These are phyloP conservation scores for Stenocarpella maydis DNA, from an alignment of 2,329 filamentous ascomycete genomes.

Conservation along the genomic window DNA sequence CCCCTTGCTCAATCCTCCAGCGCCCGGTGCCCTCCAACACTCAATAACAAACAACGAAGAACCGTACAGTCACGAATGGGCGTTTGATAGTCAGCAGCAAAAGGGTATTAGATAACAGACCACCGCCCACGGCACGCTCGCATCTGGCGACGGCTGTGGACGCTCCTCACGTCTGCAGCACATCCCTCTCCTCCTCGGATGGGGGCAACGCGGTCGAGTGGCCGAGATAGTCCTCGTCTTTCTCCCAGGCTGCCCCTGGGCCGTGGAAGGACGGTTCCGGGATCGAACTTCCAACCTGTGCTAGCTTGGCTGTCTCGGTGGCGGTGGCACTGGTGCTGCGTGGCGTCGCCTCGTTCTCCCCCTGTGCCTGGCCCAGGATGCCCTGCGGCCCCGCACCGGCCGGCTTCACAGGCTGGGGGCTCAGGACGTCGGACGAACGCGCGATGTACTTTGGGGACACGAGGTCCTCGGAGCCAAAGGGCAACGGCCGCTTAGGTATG, in stretches of 20 bases:
- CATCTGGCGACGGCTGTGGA: not conserved
- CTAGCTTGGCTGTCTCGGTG: constrained; percentile 25
- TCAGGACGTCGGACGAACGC: constrained; percentile 48
- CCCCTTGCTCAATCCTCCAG: not conserved
- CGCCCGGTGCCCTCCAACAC: not conserved
- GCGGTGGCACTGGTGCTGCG: constrained; percentile 22
- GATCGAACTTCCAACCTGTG: constrained; percentile 40
- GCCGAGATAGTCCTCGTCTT: constrained; percentile 52
- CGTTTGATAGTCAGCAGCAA: constrained; percentile 2
- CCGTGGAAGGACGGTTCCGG: constrained; percentile 58
- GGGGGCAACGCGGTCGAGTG: constrained; percentile 49
- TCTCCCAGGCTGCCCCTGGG: constrained; percentile 61
- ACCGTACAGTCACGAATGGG: not conserved
- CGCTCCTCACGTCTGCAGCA: constrained; percentile 48
- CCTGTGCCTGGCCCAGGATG: constrained; percentile 36
- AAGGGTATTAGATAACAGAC: constrained; percentile 13
- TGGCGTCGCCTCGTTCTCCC: constrained; percentile 35
- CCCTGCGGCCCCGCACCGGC: constrained; percentile 39
- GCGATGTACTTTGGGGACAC: constrained; percentile 55
- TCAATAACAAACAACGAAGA: not conserved
- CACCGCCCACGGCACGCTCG: constrained; percentile 1
- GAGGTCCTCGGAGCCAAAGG: constrained; percentile 61
- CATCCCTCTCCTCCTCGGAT: constrained; percentile 51
- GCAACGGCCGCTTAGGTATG: constrained; percentile 59
- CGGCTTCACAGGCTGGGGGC: constrained; percentile 46